A percentile compares a stretch with the other conserved stretches of the same genome.
Evolutionary conservation across 768 basidiomycete genomes (phyloP).

Genomic region (Boletus bicolor): DNA sequence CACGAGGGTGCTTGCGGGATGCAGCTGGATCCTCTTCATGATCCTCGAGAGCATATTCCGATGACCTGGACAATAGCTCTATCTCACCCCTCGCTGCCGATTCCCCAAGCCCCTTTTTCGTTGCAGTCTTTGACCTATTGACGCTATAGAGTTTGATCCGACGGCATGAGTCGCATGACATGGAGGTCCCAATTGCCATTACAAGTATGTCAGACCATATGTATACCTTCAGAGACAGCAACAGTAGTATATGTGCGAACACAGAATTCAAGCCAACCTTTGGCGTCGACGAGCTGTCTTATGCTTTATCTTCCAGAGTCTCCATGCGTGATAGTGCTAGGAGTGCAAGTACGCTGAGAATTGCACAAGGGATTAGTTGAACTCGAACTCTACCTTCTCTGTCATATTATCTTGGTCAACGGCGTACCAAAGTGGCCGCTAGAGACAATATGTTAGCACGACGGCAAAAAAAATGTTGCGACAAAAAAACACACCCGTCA

Average conservation of each 20-base stretch:
- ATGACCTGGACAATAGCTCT: constrained; percentile 7
- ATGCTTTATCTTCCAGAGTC: constrained; percentile 51
- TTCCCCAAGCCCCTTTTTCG: constrained; percentile 40
- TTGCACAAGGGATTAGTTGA: not conserved
- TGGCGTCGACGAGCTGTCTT: constrained; percentile 48
- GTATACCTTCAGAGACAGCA: not conserved
- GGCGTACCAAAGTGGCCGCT: constrained; percentile 18
- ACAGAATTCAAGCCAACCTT: constrained; percentile 56
- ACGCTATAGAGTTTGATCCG: constrained; percentile 55
- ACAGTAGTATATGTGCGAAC: constrained; percentile 39
- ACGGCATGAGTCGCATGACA: constrained; percentile 38
- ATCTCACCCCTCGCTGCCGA: constrained; percentile 38
- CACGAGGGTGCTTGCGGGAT: not conserved
- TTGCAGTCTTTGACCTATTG: constrained; percentile 41
- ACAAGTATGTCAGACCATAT: not conserved
- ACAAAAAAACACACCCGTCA: not conserved
- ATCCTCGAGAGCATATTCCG: constrained; percentile 10
- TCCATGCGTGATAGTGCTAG: constrained; percentile 53
- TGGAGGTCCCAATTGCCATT: constrained; percentile 46
- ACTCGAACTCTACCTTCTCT: constrained; percentile 7
- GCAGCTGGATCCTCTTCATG: constrained; percentile 5
- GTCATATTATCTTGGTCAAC: constrained; percentile 15
- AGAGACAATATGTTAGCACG: not conserved
- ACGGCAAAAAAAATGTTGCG: not conserved
- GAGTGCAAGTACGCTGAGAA: not conserved